phyloP scores from a whole-genome alignment of 2,329 filamentous ascomycete genomes.

The Diaporthe ampelina region DNA sequence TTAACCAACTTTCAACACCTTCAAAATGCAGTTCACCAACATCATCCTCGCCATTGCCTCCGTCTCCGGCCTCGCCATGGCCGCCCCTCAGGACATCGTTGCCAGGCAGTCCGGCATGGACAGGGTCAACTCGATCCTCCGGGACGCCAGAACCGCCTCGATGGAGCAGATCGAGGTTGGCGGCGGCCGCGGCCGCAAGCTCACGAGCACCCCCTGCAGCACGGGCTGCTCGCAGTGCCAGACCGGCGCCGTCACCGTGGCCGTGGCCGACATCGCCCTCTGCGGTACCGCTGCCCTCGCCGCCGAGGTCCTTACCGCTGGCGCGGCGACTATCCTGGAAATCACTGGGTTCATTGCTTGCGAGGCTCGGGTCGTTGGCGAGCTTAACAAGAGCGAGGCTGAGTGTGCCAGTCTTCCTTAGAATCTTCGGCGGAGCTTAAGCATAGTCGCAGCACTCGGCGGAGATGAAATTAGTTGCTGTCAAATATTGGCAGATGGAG shows the following conservation, averaged over 20 bases:
- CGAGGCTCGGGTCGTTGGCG: neutral
- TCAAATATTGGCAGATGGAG: too few species aligned
- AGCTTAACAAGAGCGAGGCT: slow-evolving; percentile 21
- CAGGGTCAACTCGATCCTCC: neutral
- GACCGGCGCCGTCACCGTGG: neutral
- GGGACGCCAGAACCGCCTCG: neutral
- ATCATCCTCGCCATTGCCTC: slow-evolving; percentile 11
- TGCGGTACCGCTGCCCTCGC: neutral
- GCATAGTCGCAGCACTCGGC: too few species aligned
- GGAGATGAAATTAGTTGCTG: too few species aligned
- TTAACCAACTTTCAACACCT: too few species aligned
- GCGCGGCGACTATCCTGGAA: neutral
- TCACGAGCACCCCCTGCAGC: neutral
- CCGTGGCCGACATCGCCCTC: neutral
- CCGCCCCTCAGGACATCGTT: neutral
- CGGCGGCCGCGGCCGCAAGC: slow-evolving; percentile 14
- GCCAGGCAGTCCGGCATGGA: neutral
- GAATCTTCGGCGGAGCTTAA: too few species aligned
- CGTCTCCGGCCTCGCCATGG: neutral
- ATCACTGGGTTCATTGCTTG: slow-evolving; percentile 2
- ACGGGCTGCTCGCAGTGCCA: slow-evolving; percentile 10
- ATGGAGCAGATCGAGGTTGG: slow-evolving; percentile 5
- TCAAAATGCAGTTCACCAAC: slow-evolving; percentile 18
- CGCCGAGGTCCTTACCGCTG: slow-evolving; percentile 3
- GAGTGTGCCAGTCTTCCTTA: slow-evolving; percentile 4